Evolutionary conservation across 2,329 filamentous ascomycete species (phyloP).

Genomic region (Fusarium sulawesiense): DNA sequence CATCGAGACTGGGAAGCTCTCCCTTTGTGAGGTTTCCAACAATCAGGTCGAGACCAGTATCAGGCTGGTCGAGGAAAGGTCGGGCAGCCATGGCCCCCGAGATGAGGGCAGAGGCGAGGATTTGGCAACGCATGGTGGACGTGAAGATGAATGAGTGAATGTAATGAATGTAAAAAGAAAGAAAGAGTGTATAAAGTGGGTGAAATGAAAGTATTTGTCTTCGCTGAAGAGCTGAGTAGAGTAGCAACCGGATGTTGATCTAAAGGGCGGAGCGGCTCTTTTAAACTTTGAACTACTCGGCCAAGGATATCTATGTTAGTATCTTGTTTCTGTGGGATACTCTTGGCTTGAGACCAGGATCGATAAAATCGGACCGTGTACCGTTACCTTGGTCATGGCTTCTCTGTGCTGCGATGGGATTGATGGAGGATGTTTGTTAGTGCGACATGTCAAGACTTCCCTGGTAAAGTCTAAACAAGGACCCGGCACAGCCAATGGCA

Average conservation of each 20-base stretch:
- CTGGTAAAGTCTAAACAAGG: slow-evolving; percentile 2
- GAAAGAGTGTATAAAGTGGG: slow-evolving; percentile 15
- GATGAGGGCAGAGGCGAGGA: slow-evolving; percentile 46
- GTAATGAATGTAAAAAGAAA: neutral
- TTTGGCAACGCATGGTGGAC: slow-evolving; percentile 37
- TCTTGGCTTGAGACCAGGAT: neutral
- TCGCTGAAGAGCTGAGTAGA: slow-evolving; percentile 4
- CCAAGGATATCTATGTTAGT: neutral
- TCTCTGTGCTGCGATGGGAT: slow-evolving; percentile 3
- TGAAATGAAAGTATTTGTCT: slow-evolving; percentile 4
- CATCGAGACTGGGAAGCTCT: slow-evolving; percentile 56
- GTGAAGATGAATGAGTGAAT: neutral
- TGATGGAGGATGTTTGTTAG: slow-evolving; percentile 5
- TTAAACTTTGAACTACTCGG: slow-evolving; percentile 26
- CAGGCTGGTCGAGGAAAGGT: slow-evolving; percentile 58
- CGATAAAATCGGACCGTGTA: neutral
- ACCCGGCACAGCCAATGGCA: neutral
- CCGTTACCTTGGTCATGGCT: neutral
- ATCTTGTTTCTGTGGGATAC: neutral
- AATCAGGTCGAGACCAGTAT: slow-evolving; percentile 57
- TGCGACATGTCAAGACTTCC: slow-evolving; percentile 5
- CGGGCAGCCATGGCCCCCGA: slow-evolving; percentile 55
- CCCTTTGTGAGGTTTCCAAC: slow-evolving; percentile 51
- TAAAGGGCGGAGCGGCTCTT: slow-evolving; percentile 30
- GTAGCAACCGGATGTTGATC: neutral